These are phyloP conservation scores for Orbilia brochopaga DNA, from an alignment of 2,329 filamentous ascomycete species.

Conservation along the genomic window DNA sequence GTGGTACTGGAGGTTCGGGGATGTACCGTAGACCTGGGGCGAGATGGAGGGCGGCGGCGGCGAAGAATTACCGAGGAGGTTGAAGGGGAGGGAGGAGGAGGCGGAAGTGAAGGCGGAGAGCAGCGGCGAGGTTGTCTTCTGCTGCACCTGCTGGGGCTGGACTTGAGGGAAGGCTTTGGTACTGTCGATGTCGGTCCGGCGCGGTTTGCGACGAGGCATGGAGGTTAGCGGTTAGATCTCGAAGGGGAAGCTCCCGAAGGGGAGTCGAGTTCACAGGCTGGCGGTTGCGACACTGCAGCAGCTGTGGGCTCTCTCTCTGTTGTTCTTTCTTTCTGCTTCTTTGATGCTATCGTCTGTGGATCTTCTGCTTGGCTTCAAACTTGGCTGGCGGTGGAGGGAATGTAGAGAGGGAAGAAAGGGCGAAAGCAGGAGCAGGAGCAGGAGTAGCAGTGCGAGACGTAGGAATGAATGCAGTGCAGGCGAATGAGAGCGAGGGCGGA, in stretches of 20 bases:
- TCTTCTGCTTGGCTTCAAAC: neutral
- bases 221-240: conserved; percentile 37
- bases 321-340: neutral
- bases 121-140: conserved; percentile 49
- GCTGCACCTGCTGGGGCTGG: conserved; percentile 46
- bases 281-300: neutral
- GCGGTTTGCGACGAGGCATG: conserved; percentile 50
- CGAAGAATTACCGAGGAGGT: conserved; percentile 47
- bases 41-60: conserved; percentile 43
- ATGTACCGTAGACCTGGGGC: conserved; percentile 38
- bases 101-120: conserved; percentile 38
- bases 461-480: too few species aligned
- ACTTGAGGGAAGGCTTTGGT: conserved; percentile 47
- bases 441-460: conserved; percentile 3
- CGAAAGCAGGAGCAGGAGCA: neutral
- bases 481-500: conserved; percentile 11
- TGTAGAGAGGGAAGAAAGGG: neutral
- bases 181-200: conserved; percentile 47
- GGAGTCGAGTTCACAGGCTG: neutral
- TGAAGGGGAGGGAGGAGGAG: conserved; percentile 45
- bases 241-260: neutral
- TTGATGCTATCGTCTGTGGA: neutral
- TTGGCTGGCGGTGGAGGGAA: neutral
- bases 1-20: conserved; percentile 32
- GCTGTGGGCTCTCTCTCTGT: neutral